Evolutionary conservation across 2,329 filamentous ascomycete genomes (phyloP).

Genomic region (Parastagonospora avenae): DNA sequence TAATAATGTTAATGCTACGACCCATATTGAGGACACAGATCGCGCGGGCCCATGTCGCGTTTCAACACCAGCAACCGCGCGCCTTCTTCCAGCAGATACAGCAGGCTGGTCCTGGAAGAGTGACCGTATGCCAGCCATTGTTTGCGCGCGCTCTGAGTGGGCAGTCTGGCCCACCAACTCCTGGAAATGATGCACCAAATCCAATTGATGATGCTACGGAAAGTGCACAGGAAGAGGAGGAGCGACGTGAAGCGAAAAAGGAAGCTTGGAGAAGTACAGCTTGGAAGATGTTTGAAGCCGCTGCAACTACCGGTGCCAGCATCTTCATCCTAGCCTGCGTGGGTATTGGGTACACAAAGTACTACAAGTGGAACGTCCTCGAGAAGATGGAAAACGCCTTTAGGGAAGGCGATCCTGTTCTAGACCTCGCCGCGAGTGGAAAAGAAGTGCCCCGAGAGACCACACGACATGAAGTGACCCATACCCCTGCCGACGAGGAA

Average conservation of each 20-base stretch:
- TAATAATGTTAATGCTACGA: conserved; percentile 41
- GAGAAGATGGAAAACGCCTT: conserved; percentile 93
- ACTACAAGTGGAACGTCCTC: conserved; percentile 90
- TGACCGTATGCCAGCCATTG: conserved; percentile 11
- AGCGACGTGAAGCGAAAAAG: conserved; percentile 17
- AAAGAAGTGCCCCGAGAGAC: conserved; percentile 41
- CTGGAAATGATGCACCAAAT: conserved; percentile 46
- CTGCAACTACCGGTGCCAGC: conserved; percentile 57
- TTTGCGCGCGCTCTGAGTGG: conserved; percentile 36
- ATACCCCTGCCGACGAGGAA: conserved; percentile 51
- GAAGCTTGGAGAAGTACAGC: conserved; percentile 47
- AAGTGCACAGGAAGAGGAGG: conserved; percentile 22
- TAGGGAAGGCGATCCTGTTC: conserved; percentile 85
- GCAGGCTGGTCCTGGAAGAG: conserved; percentile 29
- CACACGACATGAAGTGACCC: conserved; percentile 18
- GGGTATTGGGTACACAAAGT: conserved; percentile 54
- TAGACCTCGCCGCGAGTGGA: conserved; percentile 63
- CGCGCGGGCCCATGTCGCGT: conserved; percentile 24
- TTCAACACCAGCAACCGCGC: conserved; percentile 17
- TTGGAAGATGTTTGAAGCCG: conserved; percentile 59
- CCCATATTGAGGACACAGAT: conserved; percentile 17
- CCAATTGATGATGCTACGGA: conserved; percentile 46
- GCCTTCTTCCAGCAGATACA: conserved; percentile 21
- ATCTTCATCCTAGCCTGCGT: conserved; percentile 55
- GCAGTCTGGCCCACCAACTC: conserved; percentile 43